Percentiles rank a stretch among this genome's conserved stretches.
These are phyloP conservation scores for Microdochium paspali DNA, from an alignment of 2,329 filamentous ascomycete species.

Conservation along the genomic window DNA sequence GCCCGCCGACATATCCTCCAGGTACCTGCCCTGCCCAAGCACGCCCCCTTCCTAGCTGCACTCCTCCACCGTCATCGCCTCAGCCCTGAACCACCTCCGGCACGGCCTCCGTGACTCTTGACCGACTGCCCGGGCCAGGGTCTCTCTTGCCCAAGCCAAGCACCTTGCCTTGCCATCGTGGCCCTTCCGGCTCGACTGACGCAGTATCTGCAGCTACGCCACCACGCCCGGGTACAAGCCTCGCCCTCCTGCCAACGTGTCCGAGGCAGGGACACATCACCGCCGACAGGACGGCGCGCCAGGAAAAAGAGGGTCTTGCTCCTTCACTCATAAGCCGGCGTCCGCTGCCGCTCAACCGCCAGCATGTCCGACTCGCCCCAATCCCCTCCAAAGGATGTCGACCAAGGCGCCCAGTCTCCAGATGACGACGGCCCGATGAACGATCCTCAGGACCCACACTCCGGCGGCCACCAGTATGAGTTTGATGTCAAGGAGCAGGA, in stretches of 20 bases:
- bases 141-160: constrained; percentile 7
- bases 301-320: constrained; percentile 20
- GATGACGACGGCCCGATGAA: constrained; percentile 95
- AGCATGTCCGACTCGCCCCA: constrained; percentile 84
- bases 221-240: constrained; percentile 40
- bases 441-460: constrained; percentile 70
- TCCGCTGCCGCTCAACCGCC: constrained; percentile 48
- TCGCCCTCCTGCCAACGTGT: constrained; percentile 52
- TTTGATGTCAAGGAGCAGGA: constrained; percentile 99
- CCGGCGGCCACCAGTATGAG: constrained; percentile 70
- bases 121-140: not conserved
- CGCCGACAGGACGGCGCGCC: constrained; percentile 11
- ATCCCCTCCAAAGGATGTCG: constrained; percentile 91
- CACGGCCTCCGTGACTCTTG: not conserved
- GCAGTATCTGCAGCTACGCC: constrained; percentile 45
- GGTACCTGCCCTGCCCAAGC: not conserved
- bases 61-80: constrained; percentile 31
- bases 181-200: constrained; percentile 34
- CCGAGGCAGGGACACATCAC: constrained; percentile 49
- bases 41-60: not conserved
- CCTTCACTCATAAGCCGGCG: constrained; percentile 41
- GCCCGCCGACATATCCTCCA: not conserved
- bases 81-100: not conserved
- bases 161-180: constrained; percentile 19
- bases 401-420: constrained; percentile 84